phyloP scores from a whole-genome alignment of 2,329 filamentous ascomycete species.

The Stemphylium vesicarium region DNA sequence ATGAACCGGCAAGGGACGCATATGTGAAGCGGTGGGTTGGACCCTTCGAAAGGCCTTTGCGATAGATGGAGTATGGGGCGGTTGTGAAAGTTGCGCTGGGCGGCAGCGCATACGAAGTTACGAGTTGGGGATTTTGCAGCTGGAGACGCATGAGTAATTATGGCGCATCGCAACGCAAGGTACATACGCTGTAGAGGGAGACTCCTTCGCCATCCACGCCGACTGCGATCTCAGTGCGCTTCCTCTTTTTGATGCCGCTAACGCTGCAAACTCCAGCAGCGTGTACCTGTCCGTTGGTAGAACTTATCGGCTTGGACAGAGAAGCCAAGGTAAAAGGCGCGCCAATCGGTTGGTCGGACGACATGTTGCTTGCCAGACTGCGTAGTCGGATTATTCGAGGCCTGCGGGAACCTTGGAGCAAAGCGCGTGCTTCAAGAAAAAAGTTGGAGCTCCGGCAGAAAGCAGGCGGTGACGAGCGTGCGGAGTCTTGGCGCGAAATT shows the following conservation, averaged over 20 bases:
- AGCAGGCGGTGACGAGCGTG: constrained; percentile 18
- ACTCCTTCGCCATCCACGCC: constrained; percentile 67
- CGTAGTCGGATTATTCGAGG: constrained; percentile 15
- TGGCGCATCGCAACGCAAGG: constrained; percentile 3
- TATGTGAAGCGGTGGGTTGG: constrained; percentile 63
- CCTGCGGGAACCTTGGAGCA: constrained; percentile 31
- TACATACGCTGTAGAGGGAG: constrained; percentile 66
- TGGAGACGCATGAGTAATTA: constrained; percentile 38
- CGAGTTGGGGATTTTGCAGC: constrained; percentile 66
- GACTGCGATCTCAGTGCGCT: constrained; percentile 66
- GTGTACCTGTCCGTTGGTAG: constrained; percentile 48
- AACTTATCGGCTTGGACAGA: constrained; percentile 52
- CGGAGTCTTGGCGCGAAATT: constrained; percentile 21
- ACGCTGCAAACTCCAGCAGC: constrained; percentile 60
- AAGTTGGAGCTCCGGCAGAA: constrained; percentile 31
- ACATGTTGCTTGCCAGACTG: constrained; percentile 44
- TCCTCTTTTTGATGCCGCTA: constrained; percentile 63
- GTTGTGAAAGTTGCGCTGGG: constrained; percentile 64
- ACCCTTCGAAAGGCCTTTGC: constrained; percentile 53
- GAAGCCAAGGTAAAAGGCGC: constrained; percentile 52
- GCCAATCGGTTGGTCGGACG: constrained; percentile 45
- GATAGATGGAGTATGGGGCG: constrained; percentile 64
- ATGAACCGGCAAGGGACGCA: constrained; percentile 56
- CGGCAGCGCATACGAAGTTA: constrained; percentile 67
- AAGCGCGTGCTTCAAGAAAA: constrained; percentile 32